A percentile compares a stretch with the other conserved stretches of the same genome.
These are phyloP conservation scores for Penicillium polonicum DNA, from an alignment of 2,329 filamentous ascomycete genomes.

Conservation along the genomic window DNA sequence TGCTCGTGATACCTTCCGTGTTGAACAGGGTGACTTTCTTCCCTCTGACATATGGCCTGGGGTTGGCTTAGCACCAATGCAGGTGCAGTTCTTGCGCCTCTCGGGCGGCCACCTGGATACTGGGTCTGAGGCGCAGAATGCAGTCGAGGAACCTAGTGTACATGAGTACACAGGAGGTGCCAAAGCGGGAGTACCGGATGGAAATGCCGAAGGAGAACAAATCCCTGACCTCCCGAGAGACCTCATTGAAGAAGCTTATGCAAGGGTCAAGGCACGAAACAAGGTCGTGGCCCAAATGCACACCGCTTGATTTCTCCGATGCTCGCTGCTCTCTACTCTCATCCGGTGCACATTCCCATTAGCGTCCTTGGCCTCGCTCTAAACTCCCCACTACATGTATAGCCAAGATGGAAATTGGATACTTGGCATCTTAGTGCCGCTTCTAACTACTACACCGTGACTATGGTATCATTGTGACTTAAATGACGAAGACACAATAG, in stretches of 20 bases:
- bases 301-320: neutral
- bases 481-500: slow-evolving; percentile 37
- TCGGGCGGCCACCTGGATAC: slow-evolving; percentile 36
- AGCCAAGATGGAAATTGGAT: slow-evolving; percentile 1
- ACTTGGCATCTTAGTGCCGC: neutral
- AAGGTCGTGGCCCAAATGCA: slow-evolving; percentile 18
- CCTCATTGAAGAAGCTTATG: slow-evolving; percentile 44
- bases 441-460: neutral
- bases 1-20: slow-evolving; percentile 74
- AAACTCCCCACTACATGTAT: neutral
- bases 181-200: slow-evolving; percentile 11
- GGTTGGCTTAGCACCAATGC: slow-evolving; percentile 59
- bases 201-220: slow-evolving; percentile 32
- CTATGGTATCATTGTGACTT: slow-evolving; percentile 13
- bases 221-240: slow-evolving; percentile 46
- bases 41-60: slow-evolving; percentile 86
- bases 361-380: neutral
- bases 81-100: slow-evolving; percentile 41
- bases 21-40: slow-evolving; percentile 80
- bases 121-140: slow-evolving; percentile 11
- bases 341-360: neutral
- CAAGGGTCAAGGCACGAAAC: slow-evolving; percentile 38
- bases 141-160: slow-evolving; percentile 3
- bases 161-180: slow-evolving; percentile 4
- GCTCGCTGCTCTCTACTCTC: neutral